Evolutionary conservation across 2,329 filamentous ascomycete genomes (phyloP).

Genomic region (Fusarium coffeatum): DNA sequence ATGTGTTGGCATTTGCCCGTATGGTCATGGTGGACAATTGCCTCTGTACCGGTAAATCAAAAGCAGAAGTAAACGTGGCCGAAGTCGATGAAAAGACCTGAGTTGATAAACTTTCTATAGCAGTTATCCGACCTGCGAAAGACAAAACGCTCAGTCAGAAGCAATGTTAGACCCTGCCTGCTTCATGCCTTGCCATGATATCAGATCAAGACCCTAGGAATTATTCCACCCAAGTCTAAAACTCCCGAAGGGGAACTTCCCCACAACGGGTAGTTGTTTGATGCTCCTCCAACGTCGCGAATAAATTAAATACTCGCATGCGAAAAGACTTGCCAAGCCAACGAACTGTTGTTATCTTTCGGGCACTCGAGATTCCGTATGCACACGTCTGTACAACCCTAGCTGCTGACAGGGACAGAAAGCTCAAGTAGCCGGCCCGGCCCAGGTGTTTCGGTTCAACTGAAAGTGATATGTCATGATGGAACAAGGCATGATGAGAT

Average conservation of each 20-base stretch:
- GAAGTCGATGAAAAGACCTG: neutral
- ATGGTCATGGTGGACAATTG: constrained; percentile 1
- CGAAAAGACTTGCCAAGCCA: neutral
- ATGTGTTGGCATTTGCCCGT: constrained; percentile 4
- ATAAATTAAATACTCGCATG: neutral
- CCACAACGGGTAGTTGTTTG: constrained; percentile 1
- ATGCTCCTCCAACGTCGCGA: constrained; percentile 1
- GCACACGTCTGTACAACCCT: constrained; percentile 1
- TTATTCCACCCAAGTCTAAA: neutral
- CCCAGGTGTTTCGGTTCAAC: constrained; percentile 15
- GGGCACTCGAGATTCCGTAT: constrained; percentile 5
- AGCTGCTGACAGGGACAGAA: constrained; percentile 7
- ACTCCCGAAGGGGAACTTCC: neutral
- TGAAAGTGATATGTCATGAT: constrained; percentile 19
- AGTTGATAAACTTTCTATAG: neutral
- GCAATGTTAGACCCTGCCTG: neutral
- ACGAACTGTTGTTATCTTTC: neutral
- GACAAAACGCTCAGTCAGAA: constrained; percentile 1
- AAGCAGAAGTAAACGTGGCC: neutral
- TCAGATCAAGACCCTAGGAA: neutral
- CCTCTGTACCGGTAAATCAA: neutral
- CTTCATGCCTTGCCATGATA: constrained; percentile 5
- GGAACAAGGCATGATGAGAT: constrained; percentile 14
- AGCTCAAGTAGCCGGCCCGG: constrained; percentile 10
- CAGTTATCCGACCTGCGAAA: constrained; percentile 3